Percentiles rank a stretch among this genome's conserved stretches.
phyloP scores from a whole-genome alignment of 805 yeast species.

The Scheffersomyces coipomensis region DNA sequence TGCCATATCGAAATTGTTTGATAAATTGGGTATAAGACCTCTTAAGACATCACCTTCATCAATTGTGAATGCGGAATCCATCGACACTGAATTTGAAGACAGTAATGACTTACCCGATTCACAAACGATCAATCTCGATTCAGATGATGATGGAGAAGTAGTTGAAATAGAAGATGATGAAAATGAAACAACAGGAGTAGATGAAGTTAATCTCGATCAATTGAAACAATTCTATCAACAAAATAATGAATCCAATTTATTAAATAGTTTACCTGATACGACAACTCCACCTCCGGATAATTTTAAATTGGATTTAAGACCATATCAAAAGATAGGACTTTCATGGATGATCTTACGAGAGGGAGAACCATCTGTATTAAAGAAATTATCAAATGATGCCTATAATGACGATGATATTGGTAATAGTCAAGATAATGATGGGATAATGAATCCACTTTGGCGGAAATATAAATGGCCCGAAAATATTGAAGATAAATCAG shows the following conservation, averaged over 20 bases:
- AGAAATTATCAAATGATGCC: constrained; percentile 21
- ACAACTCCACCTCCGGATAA: constrained; percentile 47
- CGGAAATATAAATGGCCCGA: constrained; percentile 73
- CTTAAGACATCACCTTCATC: constrained; percentile 7
- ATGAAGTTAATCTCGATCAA: constrained; percentile 65
- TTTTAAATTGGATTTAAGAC: constrained; percentile 60
- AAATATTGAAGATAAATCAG: not conserved
- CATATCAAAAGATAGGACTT: constrained; percentile 81
- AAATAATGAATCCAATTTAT: constrained; percentile 61
- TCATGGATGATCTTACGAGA: constrained; percentile 90
- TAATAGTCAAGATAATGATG: constrained; percentile 36
- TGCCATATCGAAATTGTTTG: constrained; percentile 56
- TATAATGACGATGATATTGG: constrained; percentile 6
- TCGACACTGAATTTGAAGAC: constrained; percentile 8
- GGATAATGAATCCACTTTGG: constrained; percentile 83
- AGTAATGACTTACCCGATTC: constrained; percentile 1
- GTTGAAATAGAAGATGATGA: constrained; percentile 10
- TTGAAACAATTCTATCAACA: constrained; percentile 70
- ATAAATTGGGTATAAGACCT: constrained; percentile 40
- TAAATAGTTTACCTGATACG: constrained; percentile 60
- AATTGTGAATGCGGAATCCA: not conserved
- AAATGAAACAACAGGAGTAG: constrained; percentile 8
- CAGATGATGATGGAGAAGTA: constrained; percentile 29
- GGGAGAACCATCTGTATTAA: constrained; percentile 51
- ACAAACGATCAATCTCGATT: constrained; percentile 1